Percentiles rank a stretch among this genome's conserved stretches.
Evolutionary conservation across 352 stramenopile genomes (phyloP).

Genomic region (Phytophthora meadii): DNA sequence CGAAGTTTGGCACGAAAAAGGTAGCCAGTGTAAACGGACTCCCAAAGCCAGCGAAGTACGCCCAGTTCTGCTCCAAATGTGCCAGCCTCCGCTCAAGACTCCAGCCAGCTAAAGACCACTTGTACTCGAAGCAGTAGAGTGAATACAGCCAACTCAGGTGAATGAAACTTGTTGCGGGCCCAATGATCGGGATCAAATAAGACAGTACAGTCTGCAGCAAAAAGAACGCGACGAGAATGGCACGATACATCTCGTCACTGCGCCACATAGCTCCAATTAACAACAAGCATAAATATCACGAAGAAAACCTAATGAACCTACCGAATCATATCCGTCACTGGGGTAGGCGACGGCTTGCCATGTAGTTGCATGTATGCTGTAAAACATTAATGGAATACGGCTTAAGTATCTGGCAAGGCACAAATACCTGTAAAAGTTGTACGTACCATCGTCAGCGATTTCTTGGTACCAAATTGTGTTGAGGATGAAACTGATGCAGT

Average conservation of each 20-base stretch:
- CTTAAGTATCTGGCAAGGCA: not conserved
- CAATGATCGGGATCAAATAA: slow-evolving; percentile 81
- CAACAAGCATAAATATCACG: no score
- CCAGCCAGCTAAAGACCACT: slow-evolving; percentile 89
- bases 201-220: slow-evolving; percentile 85
- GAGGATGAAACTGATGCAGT: slow-evolving; percentile 92
- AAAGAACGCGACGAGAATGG: slow-evolving; percentile 89
- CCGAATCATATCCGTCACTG: slow-evolving; percentile 89
- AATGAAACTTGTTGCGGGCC: slow-evolving; percentile 81
- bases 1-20: slow-evolving; percentile 91
- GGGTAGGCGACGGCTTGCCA: slow-evolving; percentile 76
- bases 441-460: slow-evolving; percentile 87
- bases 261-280: not conserved
- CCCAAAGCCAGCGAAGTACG: slow-evolving; percentile 89
- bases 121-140: slow-evolving; percentile 93
- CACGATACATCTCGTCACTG: slow-evolving; percentile 86
- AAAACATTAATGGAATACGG: slow-evolving; percentile 2
- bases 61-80: slow-evolving; percentile 89
- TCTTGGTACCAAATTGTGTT: slow-evolving; percentile 94
- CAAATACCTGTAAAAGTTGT: not conserved
- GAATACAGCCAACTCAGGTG: slow-evolving; percentile 90
- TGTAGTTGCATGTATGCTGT: slow-evolving; percentile 83
- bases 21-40: slow-evolving; percentile 88
- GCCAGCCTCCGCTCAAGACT: slow-evolving; percentile 80
- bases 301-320: slow-evolving; percentile 26